Evolutionary conservation across 2,329 filamentous ascomycete genomes (phyloP).

Genomic region (Trichoderma hamatum): DNA sequence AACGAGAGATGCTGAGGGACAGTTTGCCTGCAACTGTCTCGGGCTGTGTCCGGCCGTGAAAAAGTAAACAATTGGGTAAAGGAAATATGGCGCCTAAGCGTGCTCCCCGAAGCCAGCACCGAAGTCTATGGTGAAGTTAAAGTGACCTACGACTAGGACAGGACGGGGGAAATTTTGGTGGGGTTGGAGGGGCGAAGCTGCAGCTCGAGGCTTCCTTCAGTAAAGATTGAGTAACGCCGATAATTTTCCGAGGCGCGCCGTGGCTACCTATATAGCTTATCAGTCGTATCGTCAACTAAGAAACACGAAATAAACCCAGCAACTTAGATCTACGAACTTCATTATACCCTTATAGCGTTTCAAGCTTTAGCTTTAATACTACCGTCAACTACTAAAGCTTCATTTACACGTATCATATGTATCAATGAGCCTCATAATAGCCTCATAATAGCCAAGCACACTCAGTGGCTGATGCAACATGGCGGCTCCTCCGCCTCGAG

Average conservation of each 20-base stretch:
- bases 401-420: not conserved
- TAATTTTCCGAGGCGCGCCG: slow-evolving; percentile 37
- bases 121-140: slow-evolving; percentile 4
- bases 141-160: not conserved
- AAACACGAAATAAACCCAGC: not conserved
- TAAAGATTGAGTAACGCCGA: slow-evolving; percentile 30
- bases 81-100: slow-evolving; percentile 17
- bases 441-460: not conserved
- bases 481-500: slow-evolving; percentile 47
- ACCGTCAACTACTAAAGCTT: not conserved
- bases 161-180: slow-evolving; percentile 36
- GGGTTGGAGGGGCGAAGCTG: slow-evolving; percentile 42
- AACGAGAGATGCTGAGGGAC: not conserved
- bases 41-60: not conserved
- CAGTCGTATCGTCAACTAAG: not conserved
- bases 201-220: slow-evolving; percentile 23
- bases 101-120: slow-evolving; percentile 12
- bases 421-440: no score
- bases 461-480: slow-evolving; percentile 27
- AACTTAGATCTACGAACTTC: not conserved
- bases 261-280: slow-evolving; percentile 7
- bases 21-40: slow-evolving; percentile 25
- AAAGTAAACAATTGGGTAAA: not conserved
- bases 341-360: not conserved
- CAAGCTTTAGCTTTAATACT: not conserved